Base-by-base conservation (phyloP, 176 grass and related monocot genomes). In the Rhynchospora tenuis region DNA sequence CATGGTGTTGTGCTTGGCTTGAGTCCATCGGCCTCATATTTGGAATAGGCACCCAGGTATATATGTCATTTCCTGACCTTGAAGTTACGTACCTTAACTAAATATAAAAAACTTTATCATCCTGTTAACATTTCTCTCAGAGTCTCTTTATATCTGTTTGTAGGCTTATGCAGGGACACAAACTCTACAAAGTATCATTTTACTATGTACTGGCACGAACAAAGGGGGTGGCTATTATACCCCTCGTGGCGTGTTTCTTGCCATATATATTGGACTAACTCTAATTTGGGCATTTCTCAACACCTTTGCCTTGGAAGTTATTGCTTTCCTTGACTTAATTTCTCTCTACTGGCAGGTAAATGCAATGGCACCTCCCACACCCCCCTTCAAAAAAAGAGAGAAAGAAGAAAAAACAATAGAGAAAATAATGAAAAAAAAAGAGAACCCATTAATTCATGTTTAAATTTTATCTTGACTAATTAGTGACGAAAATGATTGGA, bases 1-100 rank as follows among this genome's bases (percentile, higher is more conserved):
- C 96, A 7, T 99, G 96, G 96, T 99, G 96, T 64, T 99, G 96
- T 65, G 96, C 96, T 86, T 99, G 96, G 96, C 84, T 99, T 61
- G 96, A 99, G 89, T 85, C 96, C 64, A 99, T 99, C 27, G 93
- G 93, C 57, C 96, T 99, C 0, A 93, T 95, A 86, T 93, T 91
- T 67, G 96, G 96, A 84, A 99, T 99, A 31, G 96, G 93, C 75
- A 99, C 96, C 8, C 96, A 98, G 92, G 96, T 98, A 88, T 38
- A 38, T 38, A 38, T 22, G 3, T 20, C 26, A 31, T 14, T 81
- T 23, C 52, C 27, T 38, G 31, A 16, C 29, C 59, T 56, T 83
- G 29, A 54, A 28, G 26, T 46, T 64, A 1, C 6, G 13, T 51
- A 1, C 6, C 22, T 51, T 50, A 7, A 7, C 9, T 83, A 59